Conservation (phyloP, 805 yeast genomes). For the Jamesozyma rosinii region DNA sequence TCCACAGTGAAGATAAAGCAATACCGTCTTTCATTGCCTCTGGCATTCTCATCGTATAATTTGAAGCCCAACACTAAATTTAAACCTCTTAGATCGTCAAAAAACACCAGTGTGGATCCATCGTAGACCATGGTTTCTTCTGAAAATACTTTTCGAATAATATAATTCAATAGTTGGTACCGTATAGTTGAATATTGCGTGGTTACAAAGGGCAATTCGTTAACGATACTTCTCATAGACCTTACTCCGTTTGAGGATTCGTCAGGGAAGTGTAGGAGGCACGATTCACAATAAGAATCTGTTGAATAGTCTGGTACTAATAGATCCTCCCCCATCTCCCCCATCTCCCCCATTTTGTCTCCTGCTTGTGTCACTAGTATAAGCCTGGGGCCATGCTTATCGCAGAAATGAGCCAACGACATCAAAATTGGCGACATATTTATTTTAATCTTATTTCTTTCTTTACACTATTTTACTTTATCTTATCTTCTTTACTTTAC, state of each 20-base stretch:
- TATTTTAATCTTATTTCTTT: neutral
- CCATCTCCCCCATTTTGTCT: constrained; percentile 7
- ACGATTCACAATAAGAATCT: constrained; percentile 50
- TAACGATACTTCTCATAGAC: constrained; percentile 28
- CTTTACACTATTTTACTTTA: no score
- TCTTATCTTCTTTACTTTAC: no score
- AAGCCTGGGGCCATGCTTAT: constrained; percentile 65
- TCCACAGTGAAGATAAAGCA: constrained; percentile 50
- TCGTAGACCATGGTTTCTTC: constrained; percentile 57
- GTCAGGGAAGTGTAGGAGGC: constrained; percentile 45
- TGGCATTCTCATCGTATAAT: constrained; percentile 52
- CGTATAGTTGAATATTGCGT: constrained; percentile 53
- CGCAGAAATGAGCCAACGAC: constrained; percentile 66
- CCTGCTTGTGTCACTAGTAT: constrained; percentile 52
- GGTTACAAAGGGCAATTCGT: constrained; percentile 34
- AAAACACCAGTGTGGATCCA: constrained; percentile 52
- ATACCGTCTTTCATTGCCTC: constrained; percentile 68
- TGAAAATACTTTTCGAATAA: constrained; percentile 54
- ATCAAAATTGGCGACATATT: constrained; percentile 17
- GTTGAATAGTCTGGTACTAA: constrained; percentile 36
- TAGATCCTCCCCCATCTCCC: constrained; percentile 19
- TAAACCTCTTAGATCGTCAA: constrained; percentile 52
- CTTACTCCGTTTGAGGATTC: constrained; percentile 17
- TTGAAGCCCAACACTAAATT: constrained; percentile 54
- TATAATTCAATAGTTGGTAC: constrained; percentile 47